Percentiles rank a stretch among this genome's conserved stretches.
Conservation (phyloP, 495 filamentous ascomycete genomes). For the Ramalina peruviana region DNA sequence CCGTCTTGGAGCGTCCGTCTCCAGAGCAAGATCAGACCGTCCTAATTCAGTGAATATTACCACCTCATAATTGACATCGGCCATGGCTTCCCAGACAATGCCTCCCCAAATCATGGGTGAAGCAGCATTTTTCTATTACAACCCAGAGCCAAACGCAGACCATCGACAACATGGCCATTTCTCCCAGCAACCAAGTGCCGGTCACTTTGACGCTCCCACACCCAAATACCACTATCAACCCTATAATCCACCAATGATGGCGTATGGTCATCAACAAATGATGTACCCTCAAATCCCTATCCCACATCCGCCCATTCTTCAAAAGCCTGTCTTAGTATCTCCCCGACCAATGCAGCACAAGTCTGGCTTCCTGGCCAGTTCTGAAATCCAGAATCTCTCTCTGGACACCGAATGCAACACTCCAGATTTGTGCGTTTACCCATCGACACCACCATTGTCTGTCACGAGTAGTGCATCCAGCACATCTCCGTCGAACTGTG, state of each 20-base stretch:
- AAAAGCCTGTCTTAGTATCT: constrained; percentile 55
- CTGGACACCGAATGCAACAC: constrained; percentile 65
- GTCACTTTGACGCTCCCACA: constrained; percentile 36
- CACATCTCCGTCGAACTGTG: constrained; percentile 69
- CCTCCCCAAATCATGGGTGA: constrained; percentile 51
- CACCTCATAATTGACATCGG: constrained; percentile 5
- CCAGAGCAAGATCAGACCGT: too few relatives aligned
- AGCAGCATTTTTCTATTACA: constrained; percentile 85
- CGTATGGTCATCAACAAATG: constrained; percentile 23
- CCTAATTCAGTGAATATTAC: not conserved
- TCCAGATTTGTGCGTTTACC: constrained; percentile 58
- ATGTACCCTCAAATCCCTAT: constrained; percentile 66
- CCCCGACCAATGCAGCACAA: constrained; percentile 65
- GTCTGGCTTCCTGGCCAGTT: constrained; percentile 56
- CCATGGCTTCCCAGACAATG: constrained; percentile 46
- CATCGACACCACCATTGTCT: constrained; percentile 80
- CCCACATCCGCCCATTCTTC: constrained; percentile 39
- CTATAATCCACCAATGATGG: constrained; percentile 26
- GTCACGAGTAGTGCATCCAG: constrained; percentile 70
- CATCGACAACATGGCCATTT: constrained; percentile 71
- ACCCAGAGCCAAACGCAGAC: constrained; percentile 60
- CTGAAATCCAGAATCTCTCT: constrained; percentile 31
- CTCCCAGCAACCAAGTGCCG: constrained; percentile 51
- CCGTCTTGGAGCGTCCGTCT: too few relatives aligned
- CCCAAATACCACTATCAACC: constrained; percentile 24